phyloP scores from a whole-genome alignment of 108 stramenopile genomes.

The Pseudonitzschia delicatissima region DNA sequence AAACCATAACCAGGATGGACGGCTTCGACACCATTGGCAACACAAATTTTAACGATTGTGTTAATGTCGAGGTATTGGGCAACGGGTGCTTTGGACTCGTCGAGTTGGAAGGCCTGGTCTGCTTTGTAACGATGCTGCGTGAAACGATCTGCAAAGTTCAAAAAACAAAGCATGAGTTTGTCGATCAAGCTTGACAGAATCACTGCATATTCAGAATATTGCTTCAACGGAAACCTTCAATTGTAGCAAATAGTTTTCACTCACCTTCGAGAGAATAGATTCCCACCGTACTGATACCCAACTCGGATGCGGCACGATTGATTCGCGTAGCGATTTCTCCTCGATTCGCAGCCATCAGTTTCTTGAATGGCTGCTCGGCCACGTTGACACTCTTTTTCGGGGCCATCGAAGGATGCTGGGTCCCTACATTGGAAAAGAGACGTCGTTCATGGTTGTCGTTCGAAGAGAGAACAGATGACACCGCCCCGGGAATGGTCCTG shows the following conservation, averaged over 20 bases:
- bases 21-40: conserved; percentile 78
- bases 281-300: conserved; percentile 75
- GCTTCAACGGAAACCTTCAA: background rate
- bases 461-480: background rate
- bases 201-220: no score
- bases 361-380: conserved; percentile 58
- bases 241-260: no score
- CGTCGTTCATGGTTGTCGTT: background rate
- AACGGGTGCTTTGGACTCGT: conserved; percentile 67
- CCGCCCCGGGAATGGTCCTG: conserved; percentile 18
- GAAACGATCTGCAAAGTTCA: conserved; percentile 70
- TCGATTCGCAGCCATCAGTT: conserved; percentile 86
- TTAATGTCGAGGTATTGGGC: conserved; percentile 91
- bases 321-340: conserved; percentile 80
- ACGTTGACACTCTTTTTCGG: conserved; percentile 25
- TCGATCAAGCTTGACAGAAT: background rate
- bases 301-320: conserved; percentile 71
- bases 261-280: conserved; percentile 85
- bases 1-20: conserved; percentile 95
- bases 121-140: conserved; percentile 97
- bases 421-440: conserved; percentile 14
- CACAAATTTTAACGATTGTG: conserved; percentile 79
- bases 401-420: conserved; percentile 19
- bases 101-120: conserved; percentile 80
- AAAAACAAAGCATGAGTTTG: background rate